Conservation (phyloP, 179 eudicot genomes). For the Amaranthus tricolor region DNA sequence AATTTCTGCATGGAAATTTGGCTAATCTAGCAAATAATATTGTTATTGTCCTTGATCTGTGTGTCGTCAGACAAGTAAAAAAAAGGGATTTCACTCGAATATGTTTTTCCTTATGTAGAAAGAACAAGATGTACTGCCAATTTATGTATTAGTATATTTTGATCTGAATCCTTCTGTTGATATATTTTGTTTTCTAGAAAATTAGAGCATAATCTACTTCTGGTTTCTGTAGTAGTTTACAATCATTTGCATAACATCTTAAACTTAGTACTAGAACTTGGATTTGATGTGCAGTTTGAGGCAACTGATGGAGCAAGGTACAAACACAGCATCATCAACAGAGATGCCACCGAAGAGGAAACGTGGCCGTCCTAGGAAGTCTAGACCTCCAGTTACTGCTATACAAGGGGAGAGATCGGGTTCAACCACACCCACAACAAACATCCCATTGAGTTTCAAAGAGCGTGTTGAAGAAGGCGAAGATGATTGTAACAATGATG, state of each 20-base stretch:
- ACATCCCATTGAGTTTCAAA: constrained; percentile 28
- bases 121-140: neutral
- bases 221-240: neutral
- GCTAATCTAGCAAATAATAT: neutral
- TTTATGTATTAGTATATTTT: neutral
- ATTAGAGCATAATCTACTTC: neutral
- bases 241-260: neutral
- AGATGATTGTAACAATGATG: constrained; percentile 26
- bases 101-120: neutral
- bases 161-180: too few relatives aligned
- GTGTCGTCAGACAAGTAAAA: neutral
- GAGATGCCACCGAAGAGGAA: constrained; percentile 33
- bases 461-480: constrained; percentile 17
- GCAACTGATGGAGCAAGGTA: constrained; percentile 21
- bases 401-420: constrained; percentile 18
- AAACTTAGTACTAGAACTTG: neutral
- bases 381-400: constrained; percentile 2
- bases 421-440: constrained; percentile 5
- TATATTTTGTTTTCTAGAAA: neutral
- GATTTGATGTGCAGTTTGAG: constrained; percentile 20
- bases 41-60: neutral
- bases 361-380: constrained; percentile 44
- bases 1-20: neutral
- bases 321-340: constrained; percentile 7
- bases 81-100: neutral